These are phyloP conservation scores for Suhomyces xylopsoci DNA, from an alignment of 805 yeast species.

Conservation along the genomic window DNA sequence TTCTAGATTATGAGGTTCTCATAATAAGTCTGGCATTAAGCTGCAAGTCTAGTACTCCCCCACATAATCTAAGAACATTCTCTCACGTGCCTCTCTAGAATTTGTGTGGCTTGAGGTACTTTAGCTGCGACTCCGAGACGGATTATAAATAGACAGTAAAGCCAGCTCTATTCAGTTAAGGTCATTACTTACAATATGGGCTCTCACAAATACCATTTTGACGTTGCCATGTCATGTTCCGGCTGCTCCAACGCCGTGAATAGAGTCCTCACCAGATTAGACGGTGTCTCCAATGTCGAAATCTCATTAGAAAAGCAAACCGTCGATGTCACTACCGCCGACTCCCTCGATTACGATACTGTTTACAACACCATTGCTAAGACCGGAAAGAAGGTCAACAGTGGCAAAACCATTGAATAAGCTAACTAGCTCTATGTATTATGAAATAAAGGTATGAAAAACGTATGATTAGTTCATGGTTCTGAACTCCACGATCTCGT, in stretches of 20 bases:
- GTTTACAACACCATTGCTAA: slow-evolving; percentile 80
- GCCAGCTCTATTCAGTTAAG: neutral
- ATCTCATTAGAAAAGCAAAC: slow-evolving; percentile 78
- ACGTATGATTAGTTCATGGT: neutral
- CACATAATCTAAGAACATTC: neutral
- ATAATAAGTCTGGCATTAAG: too few species aligned
- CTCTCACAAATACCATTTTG: slow-evolving; percentile 64
- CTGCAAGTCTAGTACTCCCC: neutral
- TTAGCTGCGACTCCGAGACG: neutral
- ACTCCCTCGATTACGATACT: slow-evolving; percentile 61
- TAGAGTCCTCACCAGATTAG: slow-evolving; percentile 65
- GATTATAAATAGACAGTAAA: neutral
- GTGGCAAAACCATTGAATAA: slow-evolving; percentile 50
- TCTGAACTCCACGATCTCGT: slow-evolving; percentile 47
- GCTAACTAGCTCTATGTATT: neutral
- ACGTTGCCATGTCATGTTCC: slow-evolving; percentile 82
- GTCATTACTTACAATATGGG: neutral
- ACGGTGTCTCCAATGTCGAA: slow-evolving; percentile 71
- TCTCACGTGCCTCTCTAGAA: neutral
- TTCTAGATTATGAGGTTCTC: too few species aligned
- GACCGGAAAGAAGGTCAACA: slow-evolving; percentile 82
- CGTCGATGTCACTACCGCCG: slow-evolving; percentile 69
- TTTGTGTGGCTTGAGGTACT: neutral
- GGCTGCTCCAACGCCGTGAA: slow-evolving; percentile 88
- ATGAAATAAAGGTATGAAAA: neutral